Base-by-base conservation (phyloP, 73 alveolate species). In the Paramecium primaurelia region DNA sequence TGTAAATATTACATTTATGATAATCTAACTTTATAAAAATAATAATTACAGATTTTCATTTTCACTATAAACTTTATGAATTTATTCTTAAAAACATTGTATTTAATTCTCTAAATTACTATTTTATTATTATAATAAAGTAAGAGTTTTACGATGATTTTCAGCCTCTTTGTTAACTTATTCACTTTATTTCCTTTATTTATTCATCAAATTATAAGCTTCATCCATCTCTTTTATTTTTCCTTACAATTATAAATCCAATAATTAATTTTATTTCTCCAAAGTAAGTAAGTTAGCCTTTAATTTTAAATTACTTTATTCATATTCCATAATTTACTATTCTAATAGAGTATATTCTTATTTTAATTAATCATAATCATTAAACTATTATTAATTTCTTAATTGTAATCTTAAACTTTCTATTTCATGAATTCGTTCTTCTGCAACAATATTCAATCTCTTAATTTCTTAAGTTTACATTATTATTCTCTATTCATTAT, bases 161-260 rank as follows among this genome's bases (percentile, higher is more conserved):
- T 80, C 91, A 14, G 73, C 2, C 30, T 80, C 91, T 47, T 80
- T 80, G 51, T 80, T 42, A 32, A 64, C 32, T 3, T 80, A 26
- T 45, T 80, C 91, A 49, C 75, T 80, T 49, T 80, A 80, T 45
- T 64, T 80, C 49, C 75, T 80, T 45, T 80, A 80, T 44, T 26
- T 80, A 49, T 49, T 80, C 91, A 80, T 45, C 10, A 80, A 26
- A 45, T 14, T 36, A 49, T 42, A 80, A 0, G 58, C 34, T 1
- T 47, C 91, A 20, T 80, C 91, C 10, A 80, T 49, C 45, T 80
- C 91, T 80, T 42, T 80, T 2, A 40, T 10, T 36, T 80, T 80
- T 22, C 58, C 91, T 80, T 80, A 6, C 26, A 80, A 12, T 80
- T 40, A 45, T 47, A 25, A 44, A 40, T 80, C 47, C 10, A 45